Evolutionary conservation across 2,329 filamentous ascomycete species (phyloP), one percentile per base, ranked within the genome.

Genomic region (Simplicillium aogashimaense): DNA sequence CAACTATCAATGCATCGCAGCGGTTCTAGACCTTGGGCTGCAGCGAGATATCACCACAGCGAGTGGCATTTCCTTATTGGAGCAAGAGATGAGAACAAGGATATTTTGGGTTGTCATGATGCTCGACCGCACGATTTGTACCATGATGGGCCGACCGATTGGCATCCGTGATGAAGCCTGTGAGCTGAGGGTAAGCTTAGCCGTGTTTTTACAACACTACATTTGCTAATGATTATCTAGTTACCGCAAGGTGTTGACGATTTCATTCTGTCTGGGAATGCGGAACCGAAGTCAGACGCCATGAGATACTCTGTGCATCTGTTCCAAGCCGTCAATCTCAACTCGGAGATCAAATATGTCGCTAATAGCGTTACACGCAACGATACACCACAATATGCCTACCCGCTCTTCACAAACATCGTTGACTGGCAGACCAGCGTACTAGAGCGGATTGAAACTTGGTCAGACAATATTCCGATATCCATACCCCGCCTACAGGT

Each of bases 261-360:
- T 12, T 35, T 38, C 3, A 43, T 49, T 3, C 39, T 57, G 12
- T 34, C 38, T 0, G 34, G n/a, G 0, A 14, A 37, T 1, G 25
- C 47, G 46, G 8, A 36, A 6, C 33, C 39, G 28, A 39, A 48
- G 31, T 45, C 45, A 4, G 35, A 56, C 51, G 5, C 56, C 54
- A 64, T 70, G 47, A 50, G 58, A 1, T 68, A 60, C 37, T 63
- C 69, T 0, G 61, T 74, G 7, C 70, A 73, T 37, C 50, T 74
- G 0, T 74, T 74, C 49, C 60, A 53, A 36, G 57, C 69, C 1
- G 57, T 66, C 0, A 65, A 60, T 14, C 55, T 74, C 6, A 76
- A 74, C 41, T 75, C 72, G 0, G 72, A 76, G 47, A 73, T 75
- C n/a, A 75, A 75, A 52, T 74, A 74, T 36, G 59, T 75, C 3